A percentile compares a stretch with the other conserved stretches of the same genome.
phyloP scores from a whole-genome alignment of 1,284 basidiomycete genomes.

The Ceratobasidium sp. region DNA sequence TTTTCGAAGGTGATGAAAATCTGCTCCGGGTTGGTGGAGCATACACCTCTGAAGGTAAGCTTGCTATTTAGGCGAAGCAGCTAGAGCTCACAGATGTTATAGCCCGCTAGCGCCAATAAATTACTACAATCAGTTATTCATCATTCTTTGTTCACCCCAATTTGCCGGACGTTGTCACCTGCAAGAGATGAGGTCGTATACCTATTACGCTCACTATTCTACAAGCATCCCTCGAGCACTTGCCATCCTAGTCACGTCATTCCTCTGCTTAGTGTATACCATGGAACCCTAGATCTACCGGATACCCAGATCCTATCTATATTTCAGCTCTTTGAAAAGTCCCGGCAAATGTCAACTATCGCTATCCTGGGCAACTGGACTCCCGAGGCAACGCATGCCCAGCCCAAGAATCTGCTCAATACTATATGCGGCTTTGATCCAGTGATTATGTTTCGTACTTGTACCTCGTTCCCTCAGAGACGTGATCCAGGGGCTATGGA shows the following conservation, averaged over 20 bases:
- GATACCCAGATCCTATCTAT: constrained; percentile 80
- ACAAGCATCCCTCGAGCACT: constrained; percentile 80
- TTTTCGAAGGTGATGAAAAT: constrained; percentile 66
- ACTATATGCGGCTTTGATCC: constrained; percentile 81
- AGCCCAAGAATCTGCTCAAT: constrained; percentile 69
- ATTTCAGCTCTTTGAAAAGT: constrained; percentile 82
- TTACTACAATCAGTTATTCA: constrained; percentile 74
- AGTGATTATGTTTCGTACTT: constrained; percentile 77
- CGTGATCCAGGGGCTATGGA: constrained; percentile 60
- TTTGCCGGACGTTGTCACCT: constrained; percentile 51
- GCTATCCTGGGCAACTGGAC: constrained; percentile 73
- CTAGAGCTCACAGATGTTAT: constrained; percentile 19
- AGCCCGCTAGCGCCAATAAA: constrained; percentile 77
- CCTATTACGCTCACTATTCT: constrained; percentile 77
- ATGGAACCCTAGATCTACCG: constrained; percentile 72
- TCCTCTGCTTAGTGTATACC: constrained; percentile 80
- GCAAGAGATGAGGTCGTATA: constrained; percentile 66
- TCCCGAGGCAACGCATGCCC: constrained; percentile 65
- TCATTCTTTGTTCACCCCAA: constrained; percentile 69
- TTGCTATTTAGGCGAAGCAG: neutral
- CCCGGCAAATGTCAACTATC: constrained; percentile 72
- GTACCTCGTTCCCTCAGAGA: constrained; percentile 78
- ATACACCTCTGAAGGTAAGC: constrained; percentile 72
- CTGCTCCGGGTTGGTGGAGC: constrained; percentile 62
- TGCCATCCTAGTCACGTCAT: constrained; percentile 87